Evolutionary conservation across 2,329 filamentous ascomycete species (phyloP), one percentile per base, ranked within the genome.

Genomic region (Truncatella angustata): DNA sequence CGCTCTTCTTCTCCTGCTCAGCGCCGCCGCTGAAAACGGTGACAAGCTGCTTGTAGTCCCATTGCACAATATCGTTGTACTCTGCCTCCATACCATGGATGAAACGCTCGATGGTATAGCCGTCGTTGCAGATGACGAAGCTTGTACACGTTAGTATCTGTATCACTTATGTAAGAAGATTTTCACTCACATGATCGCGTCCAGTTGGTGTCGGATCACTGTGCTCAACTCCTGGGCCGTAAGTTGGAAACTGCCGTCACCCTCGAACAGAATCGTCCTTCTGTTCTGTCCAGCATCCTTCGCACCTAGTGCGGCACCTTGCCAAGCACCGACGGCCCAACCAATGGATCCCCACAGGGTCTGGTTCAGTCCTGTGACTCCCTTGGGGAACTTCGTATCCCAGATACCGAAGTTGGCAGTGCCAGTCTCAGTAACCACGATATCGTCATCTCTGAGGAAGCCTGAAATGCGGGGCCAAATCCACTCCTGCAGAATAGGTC

Each of bases 331-430:
- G 16, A 83, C 78, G 4, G 80, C 80, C 79, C 80, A 84, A 20
- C 81, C 81, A 53, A 84, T 84, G 58, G 78, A 82, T 72, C 89
- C 66, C 90, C 90, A 72, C 11, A 94, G 81, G 2, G 90, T 86
- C 65, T 94, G 90, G 49, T 83, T 91, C 62, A 96, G 82, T 16
- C 88, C 88, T 6, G 82, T 90, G n/a, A 92, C 88, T n/a, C 81
- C 79, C 3, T 75, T 67, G 0, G 91, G 91, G 73, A 96, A 94
- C 37, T 82, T 81, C 4, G 90, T 92, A 53, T 92, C 89, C 83
- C 88, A 91, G 62, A 94, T 89, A 51, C 91, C 91, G 67, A 95
- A 93, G 72, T 91, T 93, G 53, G 90, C 78, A 0, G 91, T 96
- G 35, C 91, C 91, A 2, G 91, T 96, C 68, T 95, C 91, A 0